Percentiles rank a stretch among this genome's conserved stretches.
phyloP scores from a whole-genome alignment of 2,329 filamentous ascomycete species.

The Monilinia fructigena region DNA sequence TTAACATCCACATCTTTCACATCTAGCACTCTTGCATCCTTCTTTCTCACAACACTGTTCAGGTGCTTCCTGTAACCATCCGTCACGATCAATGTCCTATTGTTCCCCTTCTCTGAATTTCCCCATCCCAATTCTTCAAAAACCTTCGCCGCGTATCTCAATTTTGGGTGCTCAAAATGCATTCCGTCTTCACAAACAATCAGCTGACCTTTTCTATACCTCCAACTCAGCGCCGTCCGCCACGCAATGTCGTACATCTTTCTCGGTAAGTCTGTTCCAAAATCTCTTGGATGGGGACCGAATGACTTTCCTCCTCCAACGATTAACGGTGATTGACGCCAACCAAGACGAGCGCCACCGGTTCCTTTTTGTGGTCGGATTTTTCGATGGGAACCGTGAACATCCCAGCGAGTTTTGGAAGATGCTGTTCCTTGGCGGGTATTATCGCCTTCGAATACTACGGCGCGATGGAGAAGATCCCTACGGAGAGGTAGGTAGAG shows the following conservation, averaged over 20 bases:
- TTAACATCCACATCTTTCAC: constrained; percentile 90
- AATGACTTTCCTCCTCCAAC: constrained; percentile 83
- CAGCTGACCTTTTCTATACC: constrained; percentile 83
- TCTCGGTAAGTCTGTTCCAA: constrained; percentile 74
- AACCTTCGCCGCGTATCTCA: constrained; percentile 64
- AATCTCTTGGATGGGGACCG: constrained; percentile 91
- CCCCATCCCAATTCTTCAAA: constrained; percentile 71
- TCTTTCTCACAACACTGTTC: constrained; percentile 59
- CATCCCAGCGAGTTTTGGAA: constrained; percentile 77
- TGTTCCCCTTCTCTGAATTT: constrained; percentile 47
- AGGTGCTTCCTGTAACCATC: constrained; percentile 59
- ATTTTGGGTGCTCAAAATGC: constrained; percentile 55
- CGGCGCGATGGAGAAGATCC: constrained; percentile 88
- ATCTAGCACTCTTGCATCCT: constrained; percentile 67
- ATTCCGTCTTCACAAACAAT: constrained; percentile 78
- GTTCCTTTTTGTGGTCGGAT: constrained; percentile 83
- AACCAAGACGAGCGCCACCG: constrained; percentile 75
- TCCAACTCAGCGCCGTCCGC: constrained; percentile 89
- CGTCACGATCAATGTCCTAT: constrained; percentile 75
- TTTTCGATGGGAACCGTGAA: constrained; percentile 81
- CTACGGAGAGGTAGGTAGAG: constrained; percentile 82
- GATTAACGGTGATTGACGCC: constrained; percentile 77
- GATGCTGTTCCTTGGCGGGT: constrained; percentile 84
- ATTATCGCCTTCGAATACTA: constrained; percentile 88
- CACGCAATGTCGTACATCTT: constrained; percentile 96